These are phyloP conservation scores for Fraxinus velutina DNA, from an alignment of 305 asterid species.

Conservation along the genomic window DNA sequence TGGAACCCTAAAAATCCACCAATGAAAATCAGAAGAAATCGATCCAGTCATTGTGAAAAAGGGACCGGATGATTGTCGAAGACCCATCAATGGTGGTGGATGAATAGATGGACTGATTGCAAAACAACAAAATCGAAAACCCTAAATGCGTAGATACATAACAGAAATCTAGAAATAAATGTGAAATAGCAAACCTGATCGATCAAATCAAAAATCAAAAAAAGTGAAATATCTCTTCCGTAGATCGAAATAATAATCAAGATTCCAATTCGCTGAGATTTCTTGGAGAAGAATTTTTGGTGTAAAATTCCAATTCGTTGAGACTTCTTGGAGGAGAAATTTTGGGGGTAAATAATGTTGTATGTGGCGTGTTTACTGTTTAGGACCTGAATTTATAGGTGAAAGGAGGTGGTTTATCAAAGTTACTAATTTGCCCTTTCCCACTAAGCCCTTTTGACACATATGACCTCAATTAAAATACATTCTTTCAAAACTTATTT, in stretches of 20 bases:
- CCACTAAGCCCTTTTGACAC: too few relatives aligned
- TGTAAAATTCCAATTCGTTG: neutral
- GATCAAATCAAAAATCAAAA: neutral
- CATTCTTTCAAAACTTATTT: too few relatives aligned
- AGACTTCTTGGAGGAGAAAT: neutral
- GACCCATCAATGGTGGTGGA: conserved; percentile 9
- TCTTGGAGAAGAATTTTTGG: too few relatives aligned
- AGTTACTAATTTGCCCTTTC: neutral
- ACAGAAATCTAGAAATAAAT: neutral
- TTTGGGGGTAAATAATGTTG: neutral
- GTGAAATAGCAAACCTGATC: neutral
- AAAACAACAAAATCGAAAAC: neutral
- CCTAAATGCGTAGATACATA: neutral
- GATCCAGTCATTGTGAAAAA: neutral
- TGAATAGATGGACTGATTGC: conserved; percentile 8
- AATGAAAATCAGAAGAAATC: conserved; percentile 12
- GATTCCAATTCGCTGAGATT: neutral
- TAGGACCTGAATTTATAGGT: neutral
- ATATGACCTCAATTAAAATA: too few relatives aligned
- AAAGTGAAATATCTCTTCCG: neutral
- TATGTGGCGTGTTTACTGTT: neutral
- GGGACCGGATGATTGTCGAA: conserved; percentile 14
- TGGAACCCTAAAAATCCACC: neutral
- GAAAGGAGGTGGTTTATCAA: neutral
- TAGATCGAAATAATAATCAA: neutral